Evolutionary conservation across 2,329 filamentous ascomycete genomes (phyloP).

Genomic region (Aspergillus aculeatus): DNA sequence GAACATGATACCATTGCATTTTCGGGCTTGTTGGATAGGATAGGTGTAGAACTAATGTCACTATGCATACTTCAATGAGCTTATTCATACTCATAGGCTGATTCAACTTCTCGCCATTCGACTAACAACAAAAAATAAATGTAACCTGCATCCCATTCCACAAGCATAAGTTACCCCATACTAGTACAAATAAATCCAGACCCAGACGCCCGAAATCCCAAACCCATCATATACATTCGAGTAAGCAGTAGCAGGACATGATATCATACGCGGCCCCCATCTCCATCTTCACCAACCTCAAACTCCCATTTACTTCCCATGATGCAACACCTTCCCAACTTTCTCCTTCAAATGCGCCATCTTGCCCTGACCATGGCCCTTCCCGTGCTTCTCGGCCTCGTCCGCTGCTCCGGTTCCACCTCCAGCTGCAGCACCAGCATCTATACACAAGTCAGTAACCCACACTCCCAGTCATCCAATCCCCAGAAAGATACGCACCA

Average conservation of each 20-base stretch:
- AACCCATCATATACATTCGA: no score
- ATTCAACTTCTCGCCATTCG: no score
- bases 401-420: background rate
- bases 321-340: slow-evolving; percentile 28
- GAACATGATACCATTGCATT: background rate
- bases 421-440: background rate
- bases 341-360: slow-evolving; percentile 33
- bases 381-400: background rate
- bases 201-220: no score
- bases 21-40: background rate
- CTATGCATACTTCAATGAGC: no score
- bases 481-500: background rate
- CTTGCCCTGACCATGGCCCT: slow-evolving; percentile 11
- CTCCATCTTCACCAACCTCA: no score
- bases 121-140: no score
- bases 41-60: no score
- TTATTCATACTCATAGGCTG: no score
- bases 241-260: background rate
- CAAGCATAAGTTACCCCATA: no score
- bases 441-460: background rate
- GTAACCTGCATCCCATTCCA: no score
- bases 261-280: background rate
- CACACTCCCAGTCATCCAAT: no score
- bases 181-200: no score
- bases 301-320: background rate